Percentiles rank a stretch among this genome's conserved stretches.
Conservation (phyloP, 352 stramenopile species). For the Phytopythium vexans region DNA sequence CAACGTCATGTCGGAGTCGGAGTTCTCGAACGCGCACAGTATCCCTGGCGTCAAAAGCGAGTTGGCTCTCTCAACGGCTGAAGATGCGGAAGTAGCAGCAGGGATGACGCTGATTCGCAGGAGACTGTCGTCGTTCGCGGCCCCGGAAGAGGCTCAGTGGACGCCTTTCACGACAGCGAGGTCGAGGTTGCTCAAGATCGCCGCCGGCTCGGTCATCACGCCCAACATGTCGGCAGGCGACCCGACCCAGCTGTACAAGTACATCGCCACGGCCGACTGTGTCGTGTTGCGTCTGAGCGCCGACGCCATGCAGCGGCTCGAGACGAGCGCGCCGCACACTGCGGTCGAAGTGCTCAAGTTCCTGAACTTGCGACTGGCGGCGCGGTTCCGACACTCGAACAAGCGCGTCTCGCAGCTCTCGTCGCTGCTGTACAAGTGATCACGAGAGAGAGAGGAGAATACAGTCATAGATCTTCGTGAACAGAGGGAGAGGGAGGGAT, state of each 20-base stretch:
- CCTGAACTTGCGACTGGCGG: constrained; percentile 55
- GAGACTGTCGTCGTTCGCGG: constrained; percentile 23
- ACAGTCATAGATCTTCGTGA: not conserved
- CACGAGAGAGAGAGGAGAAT: constrained; percentile 2
- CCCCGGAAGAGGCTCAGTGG: constrained; percentile 54
- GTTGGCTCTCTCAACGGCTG: too few relatives aligned
- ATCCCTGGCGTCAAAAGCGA: constrained; percentile 42
- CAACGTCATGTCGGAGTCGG: constrained; percentile 66
- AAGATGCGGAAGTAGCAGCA: too few relatives aligned
- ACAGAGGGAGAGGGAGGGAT: not conserved
- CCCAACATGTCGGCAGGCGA: constrained; percentile 33
- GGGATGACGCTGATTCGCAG: too few relatives aligned
- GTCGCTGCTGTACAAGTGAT: constrained; percentile 71
- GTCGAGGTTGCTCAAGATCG: constrained; percentile 70
- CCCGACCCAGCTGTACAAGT: constrained; percentile 43
- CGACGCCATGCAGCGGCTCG: constrained; percentile 52
- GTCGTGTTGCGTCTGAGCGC: constrained; percentile 59
- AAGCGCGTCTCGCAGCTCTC: constrained; percentile 77
- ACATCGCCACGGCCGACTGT: constrained; percentile 63
- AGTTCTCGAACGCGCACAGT: constrained; percentile 53
- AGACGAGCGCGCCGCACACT: constrained; percentile 54
- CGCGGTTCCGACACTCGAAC: constrained; percentile 65
- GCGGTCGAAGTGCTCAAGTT: constrained; percentile 74
- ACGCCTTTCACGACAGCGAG: constrained; percentile 60
- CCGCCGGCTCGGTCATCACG: constrained; percentile 66